phyloP scores from a whole-genome alignment of 2,329 filamentous ascomycete species.

The Aspergillus pseudotamarii region DNA sequence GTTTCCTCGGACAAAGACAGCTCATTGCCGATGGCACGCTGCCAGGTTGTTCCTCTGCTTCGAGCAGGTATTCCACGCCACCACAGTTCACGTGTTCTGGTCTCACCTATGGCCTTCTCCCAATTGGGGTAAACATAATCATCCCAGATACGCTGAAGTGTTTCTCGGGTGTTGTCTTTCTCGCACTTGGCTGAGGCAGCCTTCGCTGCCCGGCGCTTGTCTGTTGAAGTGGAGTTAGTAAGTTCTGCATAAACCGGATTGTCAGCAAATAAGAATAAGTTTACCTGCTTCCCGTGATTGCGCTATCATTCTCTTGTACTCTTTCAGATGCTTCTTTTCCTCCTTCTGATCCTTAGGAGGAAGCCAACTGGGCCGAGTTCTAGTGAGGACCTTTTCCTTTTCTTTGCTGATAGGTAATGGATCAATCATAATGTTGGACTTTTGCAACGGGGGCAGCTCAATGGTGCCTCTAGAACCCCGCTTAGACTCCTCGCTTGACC shows the following conservation, averaged over 20 bases:
- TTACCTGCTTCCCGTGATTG: slow-evolving; percentile 59
- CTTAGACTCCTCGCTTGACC: slow-evolving; percentile 43
- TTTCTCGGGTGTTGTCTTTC: slow-evolving; percentile 55
- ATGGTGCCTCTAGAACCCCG: slow-evolving; percentile 41
- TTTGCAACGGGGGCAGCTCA: slow-evolving; percentile 63
- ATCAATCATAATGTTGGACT: slow-evolving; percentile 66
- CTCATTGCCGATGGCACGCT: slow-evolving; percentile 63
- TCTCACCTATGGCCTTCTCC: slow-evolving; percentile 57
- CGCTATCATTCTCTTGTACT: slow-evolving; percentile 69
- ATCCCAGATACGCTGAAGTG: slow-evolving; percentile 63
- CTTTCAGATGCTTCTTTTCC: slow-evolving; percentile 81
- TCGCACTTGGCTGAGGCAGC: slow-evolving; percentile 52
- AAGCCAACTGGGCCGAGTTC: slow-evolving; percentile 68
- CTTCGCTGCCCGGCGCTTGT: slow-evolving; percentile 54
- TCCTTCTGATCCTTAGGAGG: slow-evolving; percentile 79
- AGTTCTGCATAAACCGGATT: neutral
- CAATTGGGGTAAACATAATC: slow-evolving; percentile 63
- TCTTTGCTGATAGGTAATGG: slow-evolving; percentile 68
- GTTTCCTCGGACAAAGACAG: slow-evolving; percentile 58
- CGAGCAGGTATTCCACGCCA: slow-evolving; percentile 64
- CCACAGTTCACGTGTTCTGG: slow-evolving; percentile 63
- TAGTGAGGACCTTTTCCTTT: slow-evolving; percentile 66
- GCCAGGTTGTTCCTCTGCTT: slow-evolving; percentile 61
- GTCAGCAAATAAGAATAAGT: slow-evolving; percentile 19
- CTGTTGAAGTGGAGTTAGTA: slow-evolving; percentile 31